Evolutionary conservation across 441 rosid genomes (phyloP).

Genomic region (Raphanus hybrid): DNA sequence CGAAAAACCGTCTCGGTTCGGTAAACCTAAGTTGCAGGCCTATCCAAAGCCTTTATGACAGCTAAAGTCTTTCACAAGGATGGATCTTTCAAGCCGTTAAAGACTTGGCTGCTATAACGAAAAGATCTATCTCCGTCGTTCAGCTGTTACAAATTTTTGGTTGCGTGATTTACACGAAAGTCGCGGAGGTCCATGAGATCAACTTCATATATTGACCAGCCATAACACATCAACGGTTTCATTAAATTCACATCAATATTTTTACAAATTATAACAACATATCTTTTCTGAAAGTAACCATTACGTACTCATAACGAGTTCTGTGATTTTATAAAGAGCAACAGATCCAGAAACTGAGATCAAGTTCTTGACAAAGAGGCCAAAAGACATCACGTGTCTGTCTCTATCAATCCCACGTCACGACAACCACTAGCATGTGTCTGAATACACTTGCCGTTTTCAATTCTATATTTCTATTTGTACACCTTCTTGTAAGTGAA

Average conservation of each 20-base stretch:
- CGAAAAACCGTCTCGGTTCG: too few species aligned
- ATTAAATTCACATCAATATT: not conserved
- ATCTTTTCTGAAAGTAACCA: constrained; percentile 3
- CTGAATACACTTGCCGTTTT: constrained; percentile 20
- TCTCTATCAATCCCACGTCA: constrained; percentile 35
- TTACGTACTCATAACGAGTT: not conserved
- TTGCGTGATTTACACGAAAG: constrained; percentile 7
- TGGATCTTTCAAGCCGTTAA: too few species aligned
- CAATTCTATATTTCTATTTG: constrained; percentile 17
- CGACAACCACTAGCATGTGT: constrained; percentile 24
- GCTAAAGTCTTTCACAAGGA: not conserved
- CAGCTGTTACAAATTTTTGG: not conserved
- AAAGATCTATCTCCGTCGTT: not conserved
- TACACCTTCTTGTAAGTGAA: constrained; percentile 9
- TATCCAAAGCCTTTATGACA: not conserved
- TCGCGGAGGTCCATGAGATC: constrained; percentile 28
- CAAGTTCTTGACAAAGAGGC: constrained; percentile 33
- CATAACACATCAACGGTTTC: not conserved
- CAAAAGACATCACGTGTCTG: constrained; percentile 41
- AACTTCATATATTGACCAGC: constrained; percentile 6
- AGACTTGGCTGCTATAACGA: too few species aligned
- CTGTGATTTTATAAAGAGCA: not conserved
- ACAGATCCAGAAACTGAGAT: constrained; percentile 25
- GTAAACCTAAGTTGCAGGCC: too few species aligned
- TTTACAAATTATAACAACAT: not conserved